Evolutionary conservation across 768 basidiomycete species (phyloP).

Genomic region (Suillus bovinus): DNA sequence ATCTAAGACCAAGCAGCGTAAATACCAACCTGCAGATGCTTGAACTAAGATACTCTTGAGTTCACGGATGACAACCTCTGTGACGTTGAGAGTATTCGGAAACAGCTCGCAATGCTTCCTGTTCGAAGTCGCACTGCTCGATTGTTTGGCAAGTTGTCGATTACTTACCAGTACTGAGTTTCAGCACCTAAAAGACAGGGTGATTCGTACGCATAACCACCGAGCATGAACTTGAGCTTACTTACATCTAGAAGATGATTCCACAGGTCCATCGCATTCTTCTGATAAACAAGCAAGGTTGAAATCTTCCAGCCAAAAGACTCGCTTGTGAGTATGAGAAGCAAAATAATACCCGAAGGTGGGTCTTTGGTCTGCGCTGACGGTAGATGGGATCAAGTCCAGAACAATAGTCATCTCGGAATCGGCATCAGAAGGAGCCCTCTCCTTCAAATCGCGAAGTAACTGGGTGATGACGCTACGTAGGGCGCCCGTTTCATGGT

Average conservation of each 20-base stretch:
- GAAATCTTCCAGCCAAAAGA: slow-evolving; percentile 32
- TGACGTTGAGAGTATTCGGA: slow-evolving; percentile 24
- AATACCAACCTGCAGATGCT: slow-evolving; percentile 32
- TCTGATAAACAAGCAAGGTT: slow-evolving; percentile 24
- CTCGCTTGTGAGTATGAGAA: slow-evolving; percentile 26
- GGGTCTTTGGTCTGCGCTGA: neutral
- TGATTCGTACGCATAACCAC: slow-evolving; percentile 2
- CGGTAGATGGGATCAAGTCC: slow-evolving; percentile 7
- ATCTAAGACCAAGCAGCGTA: neutral
- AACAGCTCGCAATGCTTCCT: slow-evolving; percentile 35
- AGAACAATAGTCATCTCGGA: slow-evolving; percentile 20
- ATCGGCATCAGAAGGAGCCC: slow-evolving; percentile 11
- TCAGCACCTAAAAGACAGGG: slow-evolving; percentile 22
- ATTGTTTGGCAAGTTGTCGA: too few species aligned
- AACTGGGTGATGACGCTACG: neutral
- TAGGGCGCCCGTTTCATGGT: neutral
- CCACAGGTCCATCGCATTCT: slow-evolving; percentile 14
- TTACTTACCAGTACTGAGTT: slow-evolving; percentile 31
- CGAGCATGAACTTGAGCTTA: slow-evolving; percentile 15
- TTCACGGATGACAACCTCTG: slow-evolving; percentile 17
- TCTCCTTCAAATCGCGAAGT: neutral
- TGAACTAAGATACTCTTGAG: slow-evolving; percentile 27
- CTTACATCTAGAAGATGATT: slow-evolving; percentile 26
- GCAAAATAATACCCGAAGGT: slow-evolving; percentile 24
- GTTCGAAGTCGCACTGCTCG: neutral